These are phyloP conservation scores for Neopestalotiopsis rosae DNA, from an alignment of 2,329 filamentous ascomycete species.

Conservation along the genomic window DNA sequence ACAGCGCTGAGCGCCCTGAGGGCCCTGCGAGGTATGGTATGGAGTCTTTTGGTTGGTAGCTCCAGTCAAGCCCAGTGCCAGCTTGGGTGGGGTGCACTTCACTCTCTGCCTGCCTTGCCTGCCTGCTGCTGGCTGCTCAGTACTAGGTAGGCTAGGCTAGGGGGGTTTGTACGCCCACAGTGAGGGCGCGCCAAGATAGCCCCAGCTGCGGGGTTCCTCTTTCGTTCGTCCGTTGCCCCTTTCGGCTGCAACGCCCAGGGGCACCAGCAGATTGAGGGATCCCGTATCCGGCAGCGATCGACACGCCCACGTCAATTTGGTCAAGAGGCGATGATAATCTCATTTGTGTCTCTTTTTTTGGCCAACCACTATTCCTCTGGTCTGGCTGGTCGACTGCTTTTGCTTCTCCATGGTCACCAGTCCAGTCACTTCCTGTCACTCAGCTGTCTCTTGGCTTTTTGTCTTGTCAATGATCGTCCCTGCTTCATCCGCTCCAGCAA, in stretches of 20 bases:
- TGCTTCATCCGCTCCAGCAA: not conserved
- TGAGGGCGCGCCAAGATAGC: not conserved
- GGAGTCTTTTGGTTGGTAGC: too few relatives aligned
- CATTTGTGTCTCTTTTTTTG: not conserved
- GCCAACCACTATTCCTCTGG: not conserved
- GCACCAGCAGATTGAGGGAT: not conserved
- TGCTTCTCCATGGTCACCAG: not conserved
- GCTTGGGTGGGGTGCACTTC: too few relatives aligned
- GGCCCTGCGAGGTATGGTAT: not conserved
- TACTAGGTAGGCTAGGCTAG: not conserved
- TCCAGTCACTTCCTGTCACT: too few relatives aligned
- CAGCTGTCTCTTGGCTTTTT: not conserved
- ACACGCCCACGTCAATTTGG: constrained; percentile 2
- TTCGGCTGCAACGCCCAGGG: not conserved
- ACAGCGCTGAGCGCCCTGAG: not conserved
- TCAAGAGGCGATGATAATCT: not conserved
- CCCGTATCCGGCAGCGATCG: not conserved
- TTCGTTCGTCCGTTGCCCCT: not conserved
- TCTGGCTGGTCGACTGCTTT: not conserved
- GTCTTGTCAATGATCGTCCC: not conserved
- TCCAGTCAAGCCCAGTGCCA: not conserved
- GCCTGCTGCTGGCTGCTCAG: too few relatives aligned
- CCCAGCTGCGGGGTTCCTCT: not conserved
- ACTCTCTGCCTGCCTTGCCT: too few relatives aligned
- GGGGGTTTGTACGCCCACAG: not conserved